Percentiles rank a stretch among this genome's conserved stretches.
Conservation (phyloP, 1,284 basidiomycete species). For the Cutaneotrichosporon daszewskae region DNA sequence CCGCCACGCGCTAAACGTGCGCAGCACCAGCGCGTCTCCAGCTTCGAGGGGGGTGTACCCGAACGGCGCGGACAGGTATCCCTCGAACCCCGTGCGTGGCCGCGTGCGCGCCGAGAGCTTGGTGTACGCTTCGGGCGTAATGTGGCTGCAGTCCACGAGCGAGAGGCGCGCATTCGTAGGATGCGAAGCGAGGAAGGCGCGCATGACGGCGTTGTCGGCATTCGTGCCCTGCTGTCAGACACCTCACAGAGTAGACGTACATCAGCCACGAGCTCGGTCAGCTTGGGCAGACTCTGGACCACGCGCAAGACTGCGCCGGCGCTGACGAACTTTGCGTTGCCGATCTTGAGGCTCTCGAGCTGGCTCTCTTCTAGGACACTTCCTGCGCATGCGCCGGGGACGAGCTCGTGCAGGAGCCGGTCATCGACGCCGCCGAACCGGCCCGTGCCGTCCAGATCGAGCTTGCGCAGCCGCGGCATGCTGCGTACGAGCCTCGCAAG, state of each 20-base stretch:
- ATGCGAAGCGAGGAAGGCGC: slow-evolving; percentile 69
- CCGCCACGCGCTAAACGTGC: slow-evolving; percentile 83
- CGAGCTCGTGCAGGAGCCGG: slow-evolving; percentile 52
- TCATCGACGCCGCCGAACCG: slow-evolving; percentile 60
- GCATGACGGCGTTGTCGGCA: slow-evolving; percentile 59
- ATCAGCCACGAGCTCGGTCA: slow-evolving; percentile 67
- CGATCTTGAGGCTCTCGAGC: slow-evolving; percentile 68
- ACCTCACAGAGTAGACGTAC: slow-evolving; percentile 25
- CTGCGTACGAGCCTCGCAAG: slow-evolving; percentile 9
- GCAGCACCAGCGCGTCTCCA: slow-evolving; percentile 56
- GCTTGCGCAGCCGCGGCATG: slow-evolving; percentile 62
- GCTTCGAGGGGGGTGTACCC: slow-evolving; percentile 24
- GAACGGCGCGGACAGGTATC: slow-evolving; percentile 55
- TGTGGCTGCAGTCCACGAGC: slow-evolving; percentile 67
- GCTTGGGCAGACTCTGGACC: slow-evolving; percentile 58
- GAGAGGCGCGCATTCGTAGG: slow-evolving; percentile 50
- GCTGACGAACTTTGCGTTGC: slow-evolving; percentile 60
- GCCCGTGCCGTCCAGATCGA: slow-evolving; percentile 78
- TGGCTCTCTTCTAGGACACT: slow-evolving; percentile 16
- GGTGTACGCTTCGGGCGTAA: slow-evolving; percentile 59
- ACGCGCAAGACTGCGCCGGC: slow-evolving; percentile 62
- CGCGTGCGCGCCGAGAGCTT: slow-evolving; percentile 53
- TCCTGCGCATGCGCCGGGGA: slow-evolving; percentile 11
- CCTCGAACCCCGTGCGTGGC: slow-evolving; percentile 64
- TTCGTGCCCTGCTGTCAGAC: slow-evolving; percentile 55